Conservation (phyloP, 2,329 filamentous ascomycete species). For the Setomelanomma holmii region DNA sequence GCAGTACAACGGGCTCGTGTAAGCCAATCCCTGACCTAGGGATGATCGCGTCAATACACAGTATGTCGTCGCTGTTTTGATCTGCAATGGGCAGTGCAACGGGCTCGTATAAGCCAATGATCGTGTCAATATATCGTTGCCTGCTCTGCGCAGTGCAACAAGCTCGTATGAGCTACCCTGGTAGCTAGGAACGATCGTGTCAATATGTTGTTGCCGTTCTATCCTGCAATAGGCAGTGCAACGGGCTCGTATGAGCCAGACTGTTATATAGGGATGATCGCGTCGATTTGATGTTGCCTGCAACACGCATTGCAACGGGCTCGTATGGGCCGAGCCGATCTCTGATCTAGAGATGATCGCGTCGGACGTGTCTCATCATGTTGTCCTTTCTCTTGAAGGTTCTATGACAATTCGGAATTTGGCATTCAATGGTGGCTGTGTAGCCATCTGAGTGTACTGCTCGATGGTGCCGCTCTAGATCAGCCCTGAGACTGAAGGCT, state of each 20-base stretch:
- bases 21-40: not conserved
- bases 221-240: too few species aligned
- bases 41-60: not conserved
- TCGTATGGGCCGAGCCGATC: not conserved
- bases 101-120: too few species aligned
- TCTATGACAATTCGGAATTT: not conserved
- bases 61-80: too few species aligned
- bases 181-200: too few species aligned
- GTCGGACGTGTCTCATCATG: not conserved
- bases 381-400: not conserved
- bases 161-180: too few species aligned
- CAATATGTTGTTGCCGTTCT: too few species aligned
- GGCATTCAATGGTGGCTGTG: not conserved
- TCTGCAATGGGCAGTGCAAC: too few species aligned
- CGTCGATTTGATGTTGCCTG: too few species aligned
- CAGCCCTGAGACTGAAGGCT: slow-evolving; percentile 5
- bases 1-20: not conserved
- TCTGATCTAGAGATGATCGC: not conserved
- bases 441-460: not conserved
- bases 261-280: too few species aligned
- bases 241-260: too few species aligned
- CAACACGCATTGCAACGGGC: not conserved
- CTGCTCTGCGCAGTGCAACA: too few species aligned
- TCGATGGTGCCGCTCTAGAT: slow-evolving; percentile 3
- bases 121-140: too few species aligned